Evolutionary conservation across 2,329 filamentous ascomycete genomes (phyloP).

Genomic region (Phialemonium atrogriseum): DNA sequence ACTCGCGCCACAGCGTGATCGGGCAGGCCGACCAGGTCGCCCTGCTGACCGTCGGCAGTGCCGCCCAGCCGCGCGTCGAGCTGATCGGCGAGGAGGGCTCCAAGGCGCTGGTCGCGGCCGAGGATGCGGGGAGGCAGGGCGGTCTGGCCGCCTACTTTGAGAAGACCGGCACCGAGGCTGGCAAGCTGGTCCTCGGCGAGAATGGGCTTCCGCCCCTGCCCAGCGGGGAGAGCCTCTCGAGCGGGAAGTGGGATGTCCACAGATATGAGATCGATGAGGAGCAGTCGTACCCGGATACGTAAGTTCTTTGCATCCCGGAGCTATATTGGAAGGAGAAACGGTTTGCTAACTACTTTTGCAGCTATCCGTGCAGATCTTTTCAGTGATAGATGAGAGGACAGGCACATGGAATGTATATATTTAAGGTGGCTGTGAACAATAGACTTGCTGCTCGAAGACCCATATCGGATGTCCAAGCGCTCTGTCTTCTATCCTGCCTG

Average conservation of each 20-base stretch:
- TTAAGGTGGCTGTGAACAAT: constrained; percentile 1
- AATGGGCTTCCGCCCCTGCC: constrained; percentile 82
- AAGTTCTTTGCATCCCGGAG: constrained; percentile 39
- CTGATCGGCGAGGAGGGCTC: constrained; percentile 55
- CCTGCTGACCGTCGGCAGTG: constrained; percentile 77
- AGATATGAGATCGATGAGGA: constrained; percentile 58
- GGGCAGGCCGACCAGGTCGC: constrained; percentile 79
- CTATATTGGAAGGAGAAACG: constrained; percentile 3
- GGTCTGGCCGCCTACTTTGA: constrained; percentile 68
- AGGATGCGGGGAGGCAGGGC: constrained; percentile 63
- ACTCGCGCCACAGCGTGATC: constrained; percentile 72
- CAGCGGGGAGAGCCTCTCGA: constrained; percentile 52
- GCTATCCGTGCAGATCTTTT: constrained; percentile 59
- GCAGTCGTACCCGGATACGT: constrained; percentile 63
- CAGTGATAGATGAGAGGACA: constrained; percentile 27
- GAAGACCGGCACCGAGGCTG: constrained; percentile 34
- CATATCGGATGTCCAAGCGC: constrained; percentile 6
- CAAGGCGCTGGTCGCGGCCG: constrained; percentile 64
- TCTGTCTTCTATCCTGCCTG: not conserved
- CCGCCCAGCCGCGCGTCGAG: constrained; percentile 71
- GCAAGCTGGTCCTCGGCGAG: constrained; percentile 55
- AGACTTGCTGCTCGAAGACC: constrained; percentile 1
- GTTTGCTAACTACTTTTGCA: constrained; percentile 28
- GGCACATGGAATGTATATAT: constrained; percentile 18
- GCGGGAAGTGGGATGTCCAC: constrained; percentile 55